Base-by-base conservation (phyloP, 805 yeast species). In the Nakazawaea peltata region DNA sequence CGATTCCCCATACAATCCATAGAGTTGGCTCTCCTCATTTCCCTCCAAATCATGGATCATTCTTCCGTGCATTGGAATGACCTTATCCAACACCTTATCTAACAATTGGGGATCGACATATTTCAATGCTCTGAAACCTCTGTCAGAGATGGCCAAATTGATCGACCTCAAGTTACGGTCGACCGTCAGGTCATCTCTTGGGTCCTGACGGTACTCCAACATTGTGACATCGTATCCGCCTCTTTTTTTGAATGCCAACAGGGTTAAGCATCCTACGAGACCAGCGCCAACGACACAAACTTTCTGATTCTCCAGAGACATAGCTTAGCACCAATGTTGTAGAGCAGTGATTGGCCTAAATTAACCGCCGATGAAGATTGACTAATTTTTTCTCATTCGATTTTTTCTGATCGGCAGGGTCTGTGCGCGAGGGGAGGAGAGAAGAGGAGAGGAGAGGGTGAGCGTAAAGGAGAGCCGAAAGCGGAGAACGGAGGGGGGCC, bases 31-130 rank as follows among this genome's bases (percentile, higher is more conserved):
- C 43, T 70, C 76, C 51, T 76, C 78, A 15, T 57, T 54, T 0
- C 94, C 95, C 10, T 64, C 47, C 11, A 57, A 33, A 43, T 79
- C 80, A 54, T 88, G 97, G 39, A 88, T 77, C 96, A 87, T 86
- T 28, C 97, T 65, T 2, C 95, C 96, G 28, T 71, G 60, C 90
- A 88, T 83, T 2, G 96, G 96, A 18, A 84, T 80, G 17, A 83
- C 71, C 28, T 72, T 71, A 22, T 63, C 57, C 41, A 81, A 49
- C 2, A 86, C 67, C 18, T 76, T 50, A 0, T 60, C 54, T 10
- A 81, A 74, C 63, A 86, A 63, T 11, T 60, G 67, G 1, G 58
- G 52, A 50, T 81, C 87, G 10, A 87, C 77, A 33, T 64, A 67
- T 38, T 65, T 58, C 50, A 88, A 56, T 0, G 95, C 81, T 19